Percentiles rank a stretch among this genome's conserved stretches.
Conservation (phyloP, 2,329 filamentous ascomycete species). For the Aureobasidium uvarum region DNA sequence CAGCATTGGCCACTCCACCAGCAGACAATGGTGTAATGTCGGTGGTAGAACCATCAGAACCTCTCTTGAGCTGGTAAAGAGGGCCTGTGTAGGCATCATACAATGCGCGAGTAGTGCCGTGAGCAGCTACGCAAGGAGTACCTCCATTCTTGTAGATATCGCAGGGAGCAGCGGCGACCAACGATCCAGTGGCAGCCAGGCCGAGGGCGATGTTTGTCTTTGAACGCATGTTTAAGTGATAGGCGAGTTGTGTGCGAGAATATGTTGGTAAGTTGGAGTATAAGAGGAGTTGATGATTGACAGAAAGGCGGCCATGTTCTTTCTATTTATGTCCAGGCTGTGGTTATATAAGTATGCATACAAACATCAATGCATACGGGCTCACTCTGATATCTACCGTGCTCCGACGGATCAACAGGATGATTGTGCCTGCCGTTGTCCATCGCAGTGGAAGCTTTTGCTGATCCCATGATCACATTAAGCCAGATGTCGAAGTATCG, state of each 20-base stretch:
- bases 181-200: slow-evolving; percentile 36
- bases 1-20: slow-evolving; percentile 62
- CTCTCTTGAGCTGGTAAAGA: slow-evolving; percentile 61
- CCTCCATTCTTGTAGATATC: slow-evolving; percentile 60
- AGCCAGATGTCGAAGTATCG: background rate
- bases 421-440: background rate
- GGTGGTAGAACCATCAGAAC: slow-evolving; percentile 51
- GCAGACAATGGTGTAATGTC: slow-evolving; percentile 54
- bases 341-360: background rate
- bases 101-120: slow-evolving; percentile 63
- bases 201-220: slow-evolving; percentile 32
- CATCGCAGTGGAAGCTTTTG: background rate
- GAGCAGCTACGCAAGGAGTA: slow-evolving; percentile 63
- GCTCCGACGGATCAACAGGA: slow-evolving; percentile 1
- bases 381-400: slow-evolving; percentile 5
- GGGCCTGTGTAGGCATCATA: slow-evolving; percentile 55
- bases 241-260: background rate
- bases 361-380: background rate
- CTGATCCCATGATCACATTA: background rate
- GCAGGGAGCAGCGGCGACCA: slow-evolving; percentile 57
- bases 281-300: background rate
- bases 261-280: background rate
- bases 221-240: slow-evolving; percentile 12
- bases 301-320: background rate
- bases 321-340: slow-evolving; percentile 13